These are phyloP conservation scores for Paradendryphiella salina DNA, from an alignment of 2,329 filamentous ascomycete genomes.

Conservation along the genomic window DNA sequence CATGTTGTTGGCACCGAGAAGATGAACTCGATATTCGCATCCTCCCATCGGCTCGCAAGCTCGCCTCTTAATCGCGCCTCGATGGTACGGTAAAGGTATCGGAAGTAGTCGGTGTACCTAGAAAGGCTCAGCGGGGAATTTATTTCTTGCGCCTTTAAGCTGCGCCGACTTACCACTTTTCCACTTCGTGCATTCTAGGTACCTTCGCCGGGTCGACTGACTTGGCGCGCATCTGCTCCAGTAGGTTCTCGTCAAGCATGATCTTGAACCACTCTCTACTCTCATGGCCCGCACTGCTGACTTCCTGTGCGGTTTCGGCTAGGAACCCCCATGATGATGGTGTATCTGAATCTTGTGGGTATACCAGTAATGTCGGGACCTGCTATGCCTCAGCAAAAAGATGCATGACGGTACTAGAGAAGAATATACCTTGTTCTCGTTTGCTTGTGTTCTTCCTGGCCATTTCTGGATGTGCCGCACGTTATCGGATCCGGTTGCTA, in stretches of 20 bases:
- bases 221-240: constrained; percentile 27
- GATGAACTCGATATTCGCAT: constrained; percentile 56
- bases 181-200: constrained; percentile 52
- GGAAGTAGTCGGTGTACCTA: constrained; percentile 54
- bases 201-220: constrained; percentile 15
- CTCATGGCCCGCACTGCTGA: constrained; percentile 49
- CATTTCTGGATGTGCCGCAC: constrained; percentile 52
- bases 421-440: constrained; percentile 53
- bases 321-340: constrained; percentile 59
- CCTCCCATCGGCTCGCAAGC: constrained; percentile 42
- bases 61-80: constrained; percentile 49
- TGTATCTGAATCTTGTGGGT: constrained; percentile 44
- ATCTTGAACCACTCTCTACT: constrained; percentile 60
- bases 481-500: constrained; percentile 35
- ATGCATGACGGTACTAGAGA: not conserved
- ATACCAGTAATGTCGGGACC: constrained; percentile 57
- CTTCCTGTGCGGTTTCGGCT: constrained; percentile 47
- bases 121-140: constrained; percentile 50
- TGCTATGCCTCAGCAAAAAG: not conserved
- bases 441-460: constrained; percentile 57
- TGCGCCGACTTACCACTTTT: constrained; percentile 48
- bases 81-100: constrained; percentile 53
- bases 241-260: constrained; percentile 53
- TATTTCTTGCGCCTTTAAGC: fast-evolving
- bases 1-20: constrained; percentile 64